Evolutionary conservation across 768 basidiomycete species (phyloP), one percentile per base, ranked within the genome.

Genomic region (Postia placenta): DNA sequence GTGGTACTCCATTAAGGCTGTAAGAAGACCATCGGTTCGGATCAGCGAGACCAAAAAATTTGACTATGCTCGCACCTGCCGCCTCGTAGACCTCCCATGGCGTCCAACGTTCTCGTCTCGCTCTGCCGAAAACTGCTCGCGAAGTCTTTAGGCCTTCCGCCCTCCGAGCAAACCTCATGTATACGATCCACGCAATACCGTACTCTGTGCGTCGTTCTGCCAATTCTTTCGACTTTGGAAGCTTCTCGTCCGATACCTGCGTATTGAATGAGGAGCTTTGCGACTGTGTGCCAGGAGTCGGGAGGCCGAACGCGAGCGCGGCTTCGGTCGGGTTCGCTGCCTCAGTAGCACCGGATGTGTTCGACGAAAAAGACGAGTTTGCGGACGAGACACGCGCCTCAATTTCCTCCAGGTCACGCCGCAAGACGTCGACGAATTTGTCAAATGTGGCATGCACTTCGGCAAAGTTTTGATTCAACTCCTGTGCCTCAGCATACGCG

Each of bases 1-100:
- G 63, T 96, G 92, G 60, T 96, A 96, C 65, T 98, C 96, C 81
- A 95, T 89, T 57, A 94, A 64, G 0, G 96, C 96, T 93, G 61
- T 15, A 44, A 51, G 11, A 28, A 26, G 41, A 23, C 4, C 7
- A 19, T 5, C 38, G 39, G 24, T 24, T 19, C 5, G 4, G 4
- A 12, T 17, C 9, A 36, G 20, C 15, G 17, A 9, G 3, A 4
- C 0, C 23, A 12, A 25, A 12, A 35, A 19, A 63, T n/a, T n/a
- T n/a, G n/a, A n/a, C n/a, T n/a, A n/a, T n/a, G n/a, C n/a, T n/a
- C 74, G 28, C 54, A 94, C 93, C 93, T 47, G 90, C 84, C 37
- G 93, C 87, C 64, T 98, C 94, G 58, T 85, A 95, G 0, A 92
- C 87, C 60, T 94, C 87, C 96, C 96, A 98, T 14, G 89, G 76